Percentiles rank a stretch among this genome's conserved stretches.
These are phyloP conservation scores for Rhizophagus sp. DNA, from an alignment of 192 early-diverging fungal genomes.

Conservation along the genomic window DNA sequence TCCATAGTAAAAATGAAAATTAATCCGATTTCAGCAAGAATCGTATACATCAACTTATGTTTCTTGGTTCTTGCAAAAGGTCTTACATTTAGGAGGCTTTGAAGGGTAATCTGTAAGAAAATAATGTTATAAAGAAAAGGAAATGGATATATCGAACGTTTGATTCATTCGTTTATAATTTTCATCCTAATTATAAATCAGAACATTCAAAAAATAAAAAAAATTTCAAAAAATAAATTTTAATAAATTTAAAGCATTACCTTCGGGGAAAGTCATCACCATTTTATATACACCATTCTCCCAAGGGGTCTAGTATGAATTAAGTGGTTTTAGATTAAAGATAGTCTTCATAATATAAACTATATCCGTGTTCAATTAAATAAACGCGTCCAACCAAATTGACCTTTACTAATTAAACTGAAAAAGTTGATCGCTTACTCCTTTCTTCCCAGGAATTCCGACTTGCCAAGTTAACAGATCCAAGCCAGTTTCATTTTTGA, in stretches of 20 bases:
- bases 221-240: no score
- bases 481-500: conserved; percentile 77
- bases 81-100: conserved; percentile 50
- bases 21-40: no score
- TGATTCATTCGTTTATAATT: conserved; percentile 1
- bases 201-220: conserved; percentile 36
- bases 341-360: background rate
- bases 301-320: conserved; percentile 71
- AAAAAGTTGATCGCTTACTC: conserved; percentile 30
- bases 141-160: conserved; percentile 18
- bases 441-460: conserved; percentile 54
- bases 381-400: no score
- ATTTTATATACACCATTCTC: conserved; percentile 88
- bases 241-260: conserved; percentile 24
- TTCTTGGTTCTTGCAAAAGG: no score
- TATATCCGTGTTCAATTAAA: no score
- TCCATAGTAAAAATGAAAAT: no score
- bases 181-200: conserved; percentile 8
- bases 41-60: no score
- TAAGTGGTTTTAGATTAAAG: background rate
- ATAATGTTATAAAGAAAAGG: conserved; percentile 6
- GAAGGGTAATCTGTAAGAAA: conserved; percentile 43
- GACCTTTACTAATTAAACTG: no score
- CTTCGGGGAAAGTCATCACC: conserved; percentile 79
- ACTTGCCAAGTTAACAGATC: conserved; percentile 72